phyloP scores from a whole-genome alignment of 1,139 yeast genomes.

The Kodamaea arcana region DNA sequence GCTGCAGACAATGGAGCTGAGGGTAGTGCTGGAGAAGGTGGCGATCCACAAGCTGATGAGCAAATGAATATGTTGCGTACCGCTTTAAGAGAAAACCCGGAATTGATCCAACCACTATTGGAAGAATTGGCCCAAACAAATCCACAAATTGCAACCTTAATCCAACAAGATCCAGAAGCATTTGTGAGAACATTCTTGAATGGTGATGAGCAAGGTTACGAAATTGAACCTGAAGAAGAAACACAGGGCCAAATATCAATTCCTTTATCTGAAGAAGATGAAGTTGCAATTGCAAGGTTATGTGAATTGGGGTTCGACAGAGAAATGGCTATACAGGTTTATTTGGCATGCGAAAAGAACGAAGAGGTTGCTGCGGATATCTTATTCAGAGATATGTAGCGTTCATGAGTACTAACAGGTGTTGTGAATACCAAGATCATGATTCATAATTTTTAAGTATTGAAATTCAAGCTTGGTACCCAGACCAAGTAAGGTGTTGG shows the following conservation, averaged over 20 bases:
- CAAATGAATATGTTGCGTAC: slow-evolving; percentile 68
- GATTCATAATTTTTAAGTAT: too few relatives aligned
- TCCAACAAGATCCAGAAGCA: slow-evolving; percentile 83
- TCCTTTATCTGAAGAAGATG: slow-evolving; percentile 76
- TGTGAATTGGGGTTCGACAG: slow-evolving; percentile 93
- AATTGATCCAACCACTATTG: slow-evolving; percentile 76
- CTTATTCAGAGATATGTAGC: slow-evolving; percentile 59
- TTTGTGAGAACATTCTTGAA: slow-evolving; percentile 70
- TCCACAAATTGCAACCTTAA: slow-evolving; percentile 81
- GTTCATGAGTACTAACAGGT: too few relatives aligned
- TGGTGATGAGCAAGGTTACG: slow-evolving; percentile 46
- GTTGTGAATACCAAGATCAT: too few relatives aligned
- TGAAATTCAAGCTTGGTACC: too few relatives aligned
- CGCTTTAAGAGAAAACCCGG: slow-evolving; percentile 83
- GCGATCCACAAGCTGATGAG: slow-evolving; percentile 32
- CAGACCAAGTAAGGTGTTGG: too few relatives aligned
- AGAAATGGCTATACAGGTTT: slow-evolving; percentile 83
- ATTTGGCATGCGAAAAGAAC: slow-evolving; percentile 96
- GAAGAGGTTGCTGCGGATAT: slow-evolving; percentile 96
- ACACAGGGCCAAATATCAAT: slow-evolving; percentile 49
- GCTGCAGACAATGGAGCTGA: slow-evolving; percentile 10
- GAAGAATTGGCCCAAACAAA: slow-evolving; percentile 80
- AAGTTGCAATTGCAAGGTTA: slow-evolving; percentile 79
- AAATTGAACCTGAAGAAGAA: slow-evolving; percentile 31
- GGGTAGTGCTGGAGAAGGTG: slow-evolving; percentile 24